Evolutionary conservation across 495 filamentous ascomycete species (phyloP), one percentile per base, ranked within the genome.

Genomic region (Monascus purpureus): DNA sequence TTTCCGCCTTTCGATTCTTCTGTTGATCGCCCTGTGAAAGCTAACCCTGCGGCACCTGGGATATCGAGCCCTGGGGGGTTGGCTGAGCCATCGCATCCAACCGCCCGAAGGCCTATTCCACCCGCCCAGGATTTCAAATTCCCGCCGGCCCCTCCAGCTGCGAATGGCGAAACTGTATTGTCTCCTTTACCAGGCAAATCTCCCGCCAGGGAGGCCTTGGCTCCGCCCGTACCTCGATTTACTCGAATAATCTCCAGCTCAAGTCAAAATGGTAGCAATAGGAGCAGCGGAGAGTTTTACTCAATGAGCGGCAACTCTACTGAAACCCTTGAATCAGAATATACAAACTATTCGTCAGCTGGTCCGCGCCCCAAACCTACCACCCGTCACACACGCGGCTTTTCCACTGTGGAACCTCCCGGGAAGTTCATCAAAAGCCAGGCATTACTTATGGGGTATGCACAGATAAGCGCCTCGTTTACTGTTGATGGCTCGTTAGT

Each of bases 371-470:
- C 56, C 53, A 36, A 55, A 7, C n/a, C n/a, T n/a, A 59, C 67
- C 41, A 40, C 70, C 22, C 47, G 67, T 7, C 80, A 84, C 51
- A 53, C 49, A 17, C 72, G 81, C 25, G 68, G 75, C 40, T 59
- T 59, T 40, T 86, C 82, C 15, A 73, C 59, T 40, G 44, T 80
- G 13, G 56, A 60, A 2, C 44, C 59, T 5, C 56, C 52, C 28
- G 54, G 46, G 28, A 56, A 63, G 13, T 46, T 59, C 57, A 39
- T 39, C 39, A 38, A 75, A 60, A 45, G 70, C 28, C 85, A 96
- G 56, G 72, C 79, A 11, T 55, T 97, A 32, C 87, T 97, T 75
- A 96, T 97, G 90, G 90, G 87, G 7, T 97, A 93, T 58, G 92
- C 80, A 4, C 88, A 97, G 49, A 71, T 95, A n/a, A 77, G 79